A percentile compares a stretch with the other conserved stretches of the same genome.
Evolutionary conservation across 495 filamentous ascomycete species (phyloP).

Genomic region (Aspergillus coremiiformis): DNA sequence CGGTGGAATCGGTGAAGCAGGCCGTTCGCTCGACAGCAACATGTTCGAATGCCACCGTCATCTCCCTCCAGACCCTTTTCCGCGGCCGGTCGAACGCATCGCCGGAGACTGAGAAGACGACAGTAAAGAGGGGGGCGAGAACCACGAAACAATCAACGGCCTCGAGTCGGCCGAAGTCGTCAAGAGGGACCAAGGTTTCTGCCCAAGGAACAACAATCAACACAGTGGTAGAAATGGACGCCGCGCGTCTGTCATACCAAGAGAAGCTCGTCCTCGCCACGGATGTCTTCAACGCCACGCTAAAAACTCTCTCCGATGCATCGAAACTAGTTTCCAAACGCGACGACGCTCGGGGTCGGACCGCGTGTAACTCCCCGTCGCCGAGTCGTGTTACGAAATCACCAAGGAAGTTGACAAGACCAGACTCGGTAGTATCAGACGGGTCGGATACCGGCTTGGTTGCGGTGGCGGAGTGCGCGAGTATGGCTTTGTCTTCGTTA

Average conservation of each 20-base stretch:
- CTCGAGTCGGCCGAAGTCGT: slow-evolving; percentile 30
- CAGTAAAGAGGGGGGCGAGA: slow-evolving; percentile 8
- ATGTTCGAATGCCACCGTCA: slow-evolving; percentile 41
- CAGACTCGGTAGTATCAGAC: slow-evolving; percentile 5
- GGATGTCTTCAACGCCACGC: slow-evolving; percentile 67
- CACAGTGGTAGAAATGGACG: slow-evolving; percentile 28
- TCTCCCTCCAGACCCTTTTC: slow-evolving; percentile 41
- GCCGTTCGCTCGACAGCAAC: slow-evolving; percentile 43
- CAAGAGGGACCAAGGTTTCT: slow-evolving; percentile 28
- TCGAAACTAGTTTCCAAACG: slow-evolving; percentile 41
- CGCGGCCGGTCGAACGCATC: slow-evolving; percentile 21
- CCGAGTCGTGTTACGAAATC: slow-evolving; percentile 47
- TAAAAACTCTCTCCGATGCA: slow-evolving; percentile 68
- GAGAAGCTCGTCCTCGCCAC: slow-evolving; percentile 69
- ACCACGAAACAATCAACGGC: slow-evolving; percentile 18
- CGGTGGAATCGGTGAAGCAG: slow-evolving; percentile 40
- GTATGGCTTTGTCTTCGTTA: slow-evolving; percentile 64
- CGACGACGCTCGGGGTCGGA: slow-evolving; percentile 6
- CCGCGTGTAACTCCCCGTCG: slow-evolving; percentile 32
- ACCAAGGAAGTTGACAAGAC: slow-evolving; percentile 21
- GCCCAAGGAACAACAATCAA: slow-evolving; percentile 21
- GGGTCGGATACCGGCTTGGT: slow-evolving; percentile 26
- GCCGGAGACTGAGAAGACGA: slow-evolving; percentile 18
- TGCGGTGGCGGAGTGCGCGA: slow-evolving; percentile 63
- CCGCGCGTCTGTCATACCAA: slow-evolving; percentile 41